phyloP scores from a whole-genome alignment of 2,329 filamentous ascomycete genomes.

The Dactylella cylindrospora region DNA sequence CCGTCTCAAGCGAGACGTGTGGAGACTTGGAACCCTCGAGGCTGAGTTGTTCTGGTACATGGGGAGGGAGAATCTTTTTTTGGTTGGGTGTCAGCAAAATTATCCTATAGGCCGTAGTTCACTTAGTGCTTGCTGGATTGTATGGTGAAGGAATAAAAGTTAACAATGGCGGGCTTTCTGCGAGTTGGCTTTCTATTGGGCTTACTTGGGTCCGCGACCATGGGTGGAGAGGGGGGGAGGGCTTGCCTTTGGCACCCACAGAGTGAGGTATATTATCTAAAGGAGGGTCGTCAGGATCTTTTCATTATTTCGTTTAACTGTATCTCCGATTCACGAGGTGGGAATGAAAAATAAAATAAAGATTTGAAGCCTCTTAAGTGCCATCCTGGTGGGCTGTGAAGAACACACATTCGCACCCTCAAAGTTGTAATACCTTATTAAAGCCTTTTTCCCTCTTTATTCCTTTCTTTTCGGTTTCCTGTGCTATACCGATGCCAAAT shows the following conservation, averaged over 20 bases:
- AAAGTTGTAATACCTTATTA: too few species aligned
- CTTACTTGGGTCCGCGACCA: conserved; percentile 8
- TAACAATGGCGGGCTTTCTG: background rate
- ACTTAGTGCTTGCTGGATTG: too few species aligned
- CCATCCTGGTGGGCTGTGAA: too few species aligned
- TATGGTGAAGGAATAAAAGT: conserved; percentile 32
- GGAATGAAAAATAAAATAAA: too few species aligned
- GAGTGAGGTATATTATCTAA: conserved; percentile 34
- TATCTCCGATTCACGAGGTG: conserved; percentile 19
- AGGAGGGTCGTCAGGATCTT: conserved; percentile 23
- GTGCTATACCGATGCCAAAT: too few species aligned
- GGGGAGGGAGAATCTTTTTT: too few species aligned
- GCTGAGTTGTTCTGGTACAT: conserved; percentile 43
- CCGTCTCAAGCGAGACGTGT: conserved; percentile 45
- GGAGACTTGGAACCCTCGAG: conserved; percentile 39
- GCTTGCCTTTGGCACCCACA: conserved; percentile 3
- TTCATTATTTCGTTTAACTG: conserved; percentile 1
- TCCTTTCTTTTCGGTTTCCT: too few species aligned
- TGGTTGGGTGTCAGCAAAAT: conserved; percentile 39
- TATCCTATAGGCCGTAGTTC: conserved; percentile 28
- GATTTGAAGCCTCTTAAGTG: too few species aligned
- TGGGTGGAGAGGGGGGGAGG: conserved; percentile 13
- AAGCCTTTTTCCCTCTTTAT: too few species aligned
- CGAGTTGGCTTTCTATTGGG: background rate
- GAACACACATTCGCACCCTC: too few species aligned